Percentiles rank a stretch among this genome's conserved stretches.
Evolutionary conservation across 2,329 filamentous ascomycete species (phyloP).

Genomic region (Sporothrix humicola): DNA sequence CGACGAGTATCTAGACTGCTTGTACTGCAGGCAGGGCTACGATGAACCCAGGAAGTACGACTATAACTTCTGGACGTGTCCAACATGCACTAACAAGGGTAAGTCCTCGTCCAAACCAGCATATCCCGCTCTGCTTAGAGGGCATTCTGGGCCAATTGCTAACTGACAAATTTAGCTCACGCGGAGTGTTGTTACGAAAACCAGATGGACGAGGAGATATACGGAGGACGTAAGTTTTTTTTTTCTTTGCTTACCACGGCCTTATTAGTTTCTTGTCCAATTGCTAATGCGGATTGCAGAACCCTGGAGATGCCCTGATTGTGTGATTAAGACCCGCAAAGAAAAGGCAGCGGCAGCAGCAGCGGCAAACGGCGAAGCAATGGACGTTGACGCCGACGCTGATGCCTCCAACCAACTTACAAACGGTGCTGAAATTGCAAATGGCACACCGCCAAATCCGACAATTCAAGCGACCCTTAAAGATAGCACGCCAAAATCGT

Average conservation of each 20-base stretch:
- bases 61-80: not conserved
- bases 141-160: not conserved
- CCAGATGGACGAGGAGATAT: not conserved
- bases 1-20: not conserved
- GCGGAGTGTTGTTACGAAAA: not conserved
- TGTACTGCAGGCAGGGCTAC: not conserved
- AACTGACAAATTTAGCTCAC: not conserved
- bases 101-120: not conserved
- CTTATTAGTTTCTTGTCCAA: not conserved
- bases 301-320: constrained; percentile 60
- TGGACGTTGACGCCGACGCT: constrained; percentile 36
- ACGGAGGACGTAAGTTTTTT: not conserved
- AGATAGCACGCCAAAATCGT: constrained; percentile 68
- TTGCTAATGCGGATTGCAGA: constrained; percentile 39
- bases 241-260: no score
- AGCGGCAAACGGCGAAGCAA: constrained; percentile 38
- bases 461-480: constrained; percentile 49
- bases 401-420: constrained; percentile 26
- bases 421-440: constrained; percentile 44
- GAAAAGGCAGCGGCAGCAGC: constrained; percentile 40
- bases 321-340: constrained; percentile 43
- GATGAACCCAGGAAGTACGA: constrained; percentile 34
- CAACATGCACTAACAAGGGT: constrained; percentile 8
- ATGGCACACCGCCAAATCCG: constrained; percentile 21
- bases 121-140: not conserved